Percentiles rank a stretch among this genome's conserved stretches.
phyloP scores from a whole-genome alignment of 2,329 filamentous ascomycete genomes.

The Drechslerella dactyloides region DNA sequence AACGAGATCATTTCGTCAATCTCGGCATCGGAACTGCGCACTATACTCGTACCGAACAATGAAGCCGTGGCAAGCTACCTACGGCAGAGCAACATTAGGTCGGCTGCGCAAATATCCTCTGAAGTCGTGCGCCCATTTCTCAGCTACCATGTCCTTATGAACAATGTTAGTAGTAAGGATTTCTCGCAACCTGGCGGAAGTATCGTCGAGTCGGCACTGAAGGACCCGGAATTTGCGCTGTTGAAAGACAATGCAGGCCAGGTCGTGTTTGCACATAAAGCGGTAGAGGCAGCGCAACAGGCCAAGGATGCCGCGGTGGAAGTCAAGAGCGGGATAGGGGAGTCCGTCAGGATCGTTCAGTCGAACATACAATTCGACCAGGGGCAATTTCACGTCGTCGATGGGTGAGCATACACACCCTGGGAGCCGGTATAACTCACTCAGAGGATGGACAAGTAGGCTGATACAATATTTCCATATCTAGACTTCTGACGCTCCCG shows the following conservation, averaged over 20 bases:
- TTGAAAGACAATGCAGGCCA: constrained; percentile 34
- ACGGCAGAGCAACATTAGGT: constrained; percentile 32
- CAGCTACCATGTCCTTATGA: constrained; percentile 39
- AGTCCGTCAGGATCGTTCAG: constrained; percentile 24
- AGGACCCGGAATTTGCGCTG: constrained; percentile 21
- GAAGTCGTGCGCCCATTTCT: constrained; percentile 33
- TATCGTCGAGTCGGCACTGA: constrained; percentile 31
- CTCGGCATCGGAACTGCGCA: constrained; percentile 13
- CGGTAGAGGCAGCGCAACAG: background rate
- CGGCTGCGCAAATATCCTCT: constrained; percentile 15
- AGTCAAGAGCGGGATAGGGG: constrained; percentile 35
- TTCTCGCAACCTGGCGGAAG: constrained; percentile 30
- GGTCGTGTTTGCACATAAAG: constrained; percentile 30
- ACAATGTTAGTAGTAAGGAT: constrained; percentile 26
- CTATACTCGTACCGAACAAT: constrained; percentile 40
- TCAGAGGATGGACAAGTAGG: too few species aligned
- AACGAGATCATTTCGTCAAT: constrained; percentile 13
- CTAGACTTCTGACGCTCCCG: constrained; percentile 32
- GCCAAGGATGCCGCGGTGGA: constrained; percentile 15
- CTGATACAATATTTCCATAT: background rate
- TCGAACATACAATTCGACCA: constrained; percentile 24
- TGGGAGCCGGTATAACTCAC: background rate
- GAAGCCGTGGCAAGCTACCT: constrained; percentile 27
- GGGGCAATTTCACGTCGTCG: constrained; percentile 33
- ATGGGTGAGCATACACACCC: constrained; percentile 27